A percentile compares a stretch with the other conserved stretches of the same genome.
Conservation (phyloP, 1,284 basidiomycete species). For the Heterobasidion annosum region DNA sequence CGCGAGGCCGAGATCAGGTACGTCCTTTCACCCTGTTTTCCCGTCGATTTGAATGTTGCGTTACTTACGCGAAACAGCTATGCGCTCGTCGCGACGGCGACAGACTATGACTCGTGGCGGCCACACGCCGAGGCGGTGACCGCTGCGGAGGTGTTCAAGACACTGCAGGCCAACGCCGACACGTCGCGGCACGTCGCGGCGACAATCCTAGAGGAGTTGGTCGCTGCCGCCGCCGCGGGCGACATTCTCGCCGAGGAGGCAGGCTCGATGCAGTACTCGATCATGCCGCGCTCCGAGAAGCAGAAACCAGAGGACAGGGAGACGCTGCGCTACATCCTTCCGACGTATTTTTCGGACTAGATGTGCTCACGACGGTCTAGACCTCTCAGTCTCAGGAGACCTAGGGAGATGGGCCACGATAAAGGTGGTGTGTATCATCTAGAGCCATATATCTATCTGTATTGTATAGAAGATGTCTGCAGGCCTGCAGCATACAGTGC, state of each 20-base stretch:
- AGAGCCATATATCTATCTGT: too few species aligned
- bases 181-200: slow-evolving; percentile 73
- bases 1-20: slow-evolving; percentile 91
- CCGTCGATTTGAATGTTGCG: not conserved
- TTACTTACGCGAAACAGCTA: slow-evolving; percentile 42
- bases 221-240: slow-evolving; percentile 43
- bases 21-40: slow-evolving; percentile 13
- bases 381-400: too few species aligned
- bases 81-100: slow-evolving; percentile 83
- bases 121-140: slow-evolving; percentile 77
- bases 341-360: slow-evolving; percentile 45
- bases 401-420: too few species aligned
- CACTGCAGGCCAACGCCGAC: slow-evolving; percentile 77
- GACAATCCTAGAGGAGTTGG: slow-evolving; percentile 72
- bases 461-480: too few species aligned
- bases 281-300: slow-evolving; percentile 67
- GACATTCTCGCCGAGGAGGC: slow-evolving; percentile 56
- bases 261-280: slow-evolving; percentile 77
- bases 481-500: too few species aligned
- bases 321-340: slow-evolving; percentile 77
- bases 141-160: slow-evolving; percentile 84
- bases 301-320: slow-evolving; percentile 60
- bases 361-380: too few species aligned
- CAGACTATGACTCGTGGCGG: slow-evolving; percentile 89
- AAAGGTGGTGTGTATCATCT: too few species aligned